Conservation (phyloP, 2,329 filamentous ascomycete genomes). For the Cercospora citrullina region DNA sequence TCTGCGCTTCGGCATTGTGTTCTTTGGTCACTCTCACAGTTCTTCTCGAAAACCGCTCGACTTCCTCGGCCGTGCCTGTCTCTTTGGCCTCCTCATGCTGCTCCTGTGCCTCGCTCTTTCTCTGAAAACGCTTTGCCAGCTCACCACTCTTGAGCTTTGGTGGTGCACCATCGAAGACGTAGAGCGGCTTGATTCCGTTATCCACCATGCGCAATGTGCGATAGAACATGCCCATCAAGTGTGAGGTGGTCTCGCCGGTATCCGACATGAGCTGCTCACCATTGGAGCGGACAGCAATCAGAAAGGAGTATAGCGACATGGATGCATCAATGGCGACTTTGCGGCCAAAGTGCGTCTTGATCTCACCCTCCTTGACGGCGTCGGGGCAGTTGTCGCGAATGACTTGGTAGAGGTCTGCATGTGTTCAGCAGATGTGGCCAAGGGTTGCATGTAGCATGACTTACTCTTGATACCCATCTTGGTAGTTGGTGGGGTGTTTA, state of each 20-base stretch:
- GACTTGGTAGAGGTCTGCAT: constrained; percentile 48
- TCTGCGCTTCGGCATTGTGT: constrained; percentile 93
- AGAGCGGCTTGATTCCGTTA: constrained; percentile 97
- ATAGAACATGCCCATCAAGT: constrained; percentile 99
- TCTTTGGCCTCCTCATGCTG: constrained; percentile 94
- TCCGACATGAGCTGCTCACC: constrained; percentile 96
- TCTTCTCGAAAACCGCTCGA: constrained; percentile 93
- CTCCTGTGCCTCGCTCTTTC: constrained; percentile 89
- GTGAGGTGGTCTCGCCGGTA: constrained; percentile 92
- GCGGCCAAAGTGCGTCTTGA: constrained; percentile 97
- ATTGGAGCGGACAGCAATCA: constrained; percentile 94
- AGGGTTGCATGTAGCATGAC: constrained; percentile 9
- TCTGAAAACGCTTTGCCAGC: constrained; percentile 90
- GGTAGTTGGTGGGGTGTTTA: constrained; percentile 10
- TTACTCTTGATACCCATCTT: constrained; percentile 43
- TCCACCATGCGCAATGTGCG: constrained; percentile 97
- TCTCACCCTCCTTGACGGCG: constrained; percentile 92
- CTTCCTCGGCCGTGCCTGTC: constrained; percentile 93
- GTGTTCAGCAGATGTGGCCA: constrained; percentile 7
- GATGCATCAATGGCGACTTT: constrained; percentile 70
- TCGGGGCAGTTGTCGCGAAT: constrained; percentile 74
- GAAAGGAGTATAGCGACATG: constrained; percentile 99
- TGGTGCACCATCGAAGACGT: constrained; percentile 95
- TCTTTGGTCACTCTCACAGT: constrained; percentile 95
- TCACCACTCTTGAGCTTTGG: constrained; percentile 98